Evolutionary conservation across 345 rosid genomes (phyloP).

Genomic region (Acer yangbiense): DNA sequence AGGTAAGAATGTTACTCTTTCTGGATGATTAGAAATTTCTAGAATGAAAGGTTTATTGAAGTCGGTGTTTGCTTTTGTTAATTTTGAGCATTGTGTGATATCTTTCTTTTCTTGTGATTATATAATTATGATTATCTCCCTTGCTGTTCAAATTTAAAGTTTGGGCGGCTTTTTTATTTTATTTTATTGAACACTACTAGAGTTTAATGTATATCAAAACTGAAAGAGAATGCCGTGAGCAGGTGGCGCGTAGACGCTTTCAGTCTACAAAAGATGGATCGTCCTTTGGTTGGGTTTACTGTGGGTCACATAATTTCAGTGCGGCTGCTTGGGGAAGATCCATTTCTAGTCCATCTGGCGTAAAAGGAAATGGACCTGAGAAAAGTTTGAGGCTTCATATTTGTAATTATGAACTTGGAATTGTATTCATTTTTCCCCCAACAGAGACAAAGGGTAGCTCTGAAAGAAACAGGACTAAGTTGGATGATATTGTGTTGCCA

Average conservation of each 20-base stretch:
- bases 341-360: slow-evolving; percentile 41
- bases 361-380: slow-evolving; percentile 33
- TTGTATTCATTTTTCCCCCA: slow-evolving; percentile 78
- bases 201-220: slow-evolving; percentile 7
- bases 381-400: slow-evolving; percentile 55
- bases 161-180: not conserved
- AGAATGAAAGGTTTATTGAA: not conserved
- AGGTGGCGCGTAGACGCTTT: slow-evolving; percentile 82
- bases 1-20: slow-evolving; percentile 43
- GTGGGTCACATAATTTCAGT: slow-evolving; percentile 94
- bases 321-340: slow-evolving; percentile 93
- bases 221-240: slow-evolving; percentile 24
- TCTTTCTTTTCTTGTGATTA: not conserved
- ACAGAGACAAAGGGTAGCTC: slow-evolving; percentile 28
- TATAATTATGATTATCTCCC: not conserved
- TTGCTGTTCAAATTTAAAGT: not conserved
- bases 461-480: slow-evolving; percentile 23
- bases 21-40: slow-evolving; percentile 5
- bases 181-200: not conserved
- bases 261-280: slow-evolving; percentile 45
- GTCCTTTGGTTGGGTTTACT: slow-evolving; percentile 86
- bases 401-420: slow-evolving; percentile 89
- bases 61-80: not conserved
- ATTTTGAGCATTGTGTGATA: not conserved
- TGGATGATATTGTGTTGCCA: slow-evolving; percentile 73